Evolutionary conservation across 2,329 filamentous ascomycete species (phyloP).

Genomic region (Aureobasidium sp.): DNA sequence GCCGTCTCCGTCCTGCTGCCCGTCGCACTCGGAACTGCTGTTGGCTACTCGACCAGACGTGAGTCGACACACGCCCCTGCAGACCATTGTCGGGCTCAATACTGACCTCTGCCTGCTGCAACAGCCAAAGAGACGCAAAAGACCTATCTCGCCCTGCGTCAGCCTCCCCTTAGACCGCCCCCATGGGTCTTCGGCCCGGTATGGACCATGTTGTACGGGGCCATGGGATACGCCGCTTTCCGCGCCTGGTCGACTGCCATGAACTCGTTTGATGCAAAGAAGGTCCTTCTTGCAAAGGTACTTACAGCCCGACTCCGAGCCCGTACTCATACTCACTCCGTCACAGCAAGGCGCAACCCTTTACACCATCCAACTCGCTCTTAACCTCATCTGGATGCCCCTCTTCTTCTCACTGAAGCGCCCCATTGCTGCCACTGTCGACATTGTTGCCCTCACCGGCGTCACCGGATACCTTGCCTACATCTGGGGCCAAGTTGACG

Average conservation of each 20-base stretch:
- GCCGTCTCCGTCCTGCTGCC: slow-evolving; percentile 70
- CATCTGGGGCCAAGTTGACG: slow-evolving; percentile 69
- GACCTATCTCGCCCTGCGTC: slow-evolving; percentile 59
- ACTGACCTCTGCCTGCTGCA: background rate
- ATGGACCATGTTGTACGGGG: slow-evolving; percentile 52
- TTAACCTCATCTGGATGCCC: slow-evolving; percentile 88
- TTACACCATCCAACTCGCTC: slow-evolving; percentile 76
- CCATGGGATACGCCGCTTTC: slow-evolving; percentile 87
- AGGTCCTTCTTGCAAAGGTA: slow-evolving; percentile 53
- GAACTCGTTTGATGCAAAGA: slow-evolving; percentile 48
- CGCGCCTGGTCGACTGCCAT: slow-evolving; percentile 62
- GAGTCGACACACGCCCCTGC: slow-evolving; percentile 35
- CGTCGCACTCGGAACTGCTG: slow-evolving; percentile 62
- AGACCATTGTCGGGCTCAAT: background rate
- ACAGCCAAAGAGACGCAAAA: slow-evolving; percentile 52
- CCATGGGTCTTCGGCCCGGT: slow-evolving; percentile 52
- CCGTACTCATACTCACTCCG: background rate
- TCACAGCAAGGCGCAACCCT: slow-evolving; percentile 60
- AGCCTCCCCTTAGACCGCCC: slow-evolving; percentile 51
- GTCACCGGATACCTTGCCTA: slow-evolving; percentile 67
- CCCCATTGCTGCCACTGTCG: slow-evolving; percentile 65
- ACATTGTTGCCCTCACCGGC: slow-evolving; percentile 67
- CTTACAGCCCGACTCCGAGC: background rate
- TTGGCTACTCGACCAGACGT: slow-evolving; percentile 62
- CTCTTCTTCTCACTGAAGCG: slow-evolving; percentile 77